phyloP scores from a whole-genome alignment of 2,329 filamentous ascomycete species.

The Blastomyces silverae region DNA sequence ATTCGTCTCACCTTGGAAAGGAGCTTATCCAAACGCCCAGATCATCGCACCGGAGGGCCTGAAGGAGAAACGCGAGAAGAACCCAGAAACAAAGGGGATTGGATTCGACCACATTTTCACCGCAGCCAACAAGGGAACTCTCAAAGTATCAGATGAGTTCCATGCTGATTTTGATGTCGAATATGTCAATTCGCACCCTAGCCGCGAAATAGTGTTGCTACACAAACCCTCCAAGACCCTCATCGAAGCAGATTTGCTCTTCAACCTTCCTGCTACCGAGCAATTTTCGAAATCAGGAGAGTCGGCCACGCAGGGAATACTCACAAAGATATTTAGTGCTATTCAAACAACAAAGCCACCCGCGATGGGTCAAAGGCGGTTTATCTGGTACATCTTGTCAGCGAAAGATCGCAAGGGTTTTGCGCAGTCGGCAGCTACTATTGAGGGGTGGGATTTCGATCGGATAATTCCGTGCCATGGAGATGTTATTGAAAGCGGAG shows the following conservation, averaged over 20 bases:
- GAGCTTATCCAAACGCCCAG: slow-evolving; percentile 68
- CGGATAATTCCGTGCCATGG: slow-evolving; percentile 88
- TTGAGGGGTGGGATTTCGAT: slow-evolving; percentile 76
- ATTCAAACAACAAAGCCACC: slow-evolving; percentile 53
- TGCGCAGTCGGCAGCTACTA: slow-evolving; percentile 60
- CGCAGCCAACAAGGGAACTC: slow-evolving; percentile 45
- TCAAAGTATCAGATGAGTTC: slow-evolving; percentile 66
- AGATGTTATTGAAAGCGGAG: slow-evolving; percentile 70
- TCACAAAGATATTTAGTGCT: slow-evolving; percentile 51
- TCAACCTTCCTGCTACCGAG: slow-evolving; percentile 82
- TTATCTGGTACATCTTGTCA: slow-evolving; percentile 70
- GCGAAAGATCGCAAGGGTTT: slow-evolving; percentile 59
- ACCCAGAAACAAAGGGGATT: slow-evolving; percentile 50
- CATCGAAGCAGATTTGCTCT: slow-evolving; percentile 84
- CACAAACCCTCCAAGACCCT: slow-evolving; percentile 72
- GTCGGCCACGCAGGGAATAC: slow-evolving; percentile 50
- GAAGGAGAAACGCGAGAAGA: slow-evolving; percentile 67
- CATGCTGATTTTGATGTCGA: slow-evolving; percentile 80
- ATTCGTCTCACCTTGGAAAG: slow-evolving; percentile 77
- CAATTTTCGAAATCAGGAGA: slow-evolving; percentile 63
- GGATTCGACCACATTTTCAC: slow-evolving; percentile 64
- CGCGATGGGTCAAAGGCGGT: slow-evolving; percentile 69
- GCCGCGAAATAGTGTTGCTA: slow-evolving; percentile 81
- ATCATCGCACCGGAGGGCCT: slow-evolving; percentile 79
- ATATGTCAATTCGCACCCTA: slow-evolving; percentile 70